Evolutionary conservation across 2,329 filamentous ascomycete genomes (phyloP).

Genomic region (Diaporthe eres): DNA sequence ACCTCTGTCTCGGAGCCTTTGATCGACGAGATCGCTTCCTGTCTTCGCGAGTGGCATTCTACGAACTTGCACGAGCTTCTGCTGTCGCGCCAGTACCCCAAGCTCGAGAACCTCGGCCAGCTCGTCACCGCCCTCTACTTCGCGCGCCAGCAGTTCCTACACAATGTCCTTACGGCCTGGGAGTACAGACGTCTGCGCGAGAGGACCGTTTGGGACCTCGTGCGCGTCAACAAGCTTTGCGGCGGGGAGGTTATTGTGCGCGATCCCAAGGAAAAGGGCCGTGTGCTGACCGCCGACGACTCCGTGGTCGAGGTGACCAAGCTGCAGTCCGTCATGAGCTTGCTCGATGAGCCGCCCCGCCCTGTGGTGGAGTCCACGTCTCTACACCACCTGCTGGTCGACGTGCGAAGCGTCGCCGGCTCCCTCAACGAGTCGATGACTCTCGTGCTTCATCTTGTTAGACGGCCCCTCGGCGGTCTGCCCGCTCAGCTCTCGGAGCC

Average conservation of each 20-base stretch:
- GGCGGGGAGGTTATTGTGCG: slow-evolving; percentile 95
- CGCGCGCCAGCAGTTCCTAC: slow-evolving; percentile 88
- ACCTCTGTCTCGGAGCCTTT: slow-evolving; percentile 90
- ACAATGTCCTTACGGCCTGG: slow-evolving; percentile 90
- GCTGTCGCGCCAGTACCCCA: slow-evolving; percentile 83
- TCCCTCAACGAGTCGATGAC: slow-evolving; percentile 82
- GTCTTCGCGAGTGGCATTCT: slow-evolving; percentile 97
- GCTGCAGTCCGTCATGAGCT: slow-evolving; percentile 95
- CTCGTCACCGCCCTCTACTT: slow-evolving; percentile 88
- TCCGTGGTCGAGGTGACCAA: slow-evolving; percentile 92
- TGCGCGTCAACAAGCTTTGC: slow-evolving; percentile 93
- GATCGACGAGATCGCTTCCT: slow-evolving; percentile 97
- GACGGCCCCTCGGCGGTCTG: slow-evolving; percentile 74
- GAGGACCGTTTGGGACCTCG: slow-evolving; percentile 94
- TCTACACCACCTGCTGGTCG: slow-evolving; percentile 85
- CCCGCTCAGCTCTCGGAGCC: slow-evolving; percentile 83
- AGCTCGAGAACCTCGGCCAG: slow-evolving; percentile 84
- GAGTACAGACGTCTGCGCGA: slow-evolving; percentile 88
- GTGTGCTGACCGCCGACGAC: slow-evolving; percentile 91
- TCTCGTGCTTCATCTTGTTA: slow-evolving; percentile 83
- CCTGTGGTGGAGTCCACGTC: slow-evolving; percentile 76
- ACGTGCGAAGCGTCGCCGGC: slow-evolving; percentile 86
- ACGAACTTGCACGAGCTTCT: slow-evolving; percentile 95
- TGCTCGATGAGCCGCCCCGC: slow-evolving; percentile 86
- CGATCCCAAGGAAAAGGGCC: slow-evolving; percentile 85